Conservation (phyloP, 352 stramenopile species). For the Pythium scleroteichum region DNA sequence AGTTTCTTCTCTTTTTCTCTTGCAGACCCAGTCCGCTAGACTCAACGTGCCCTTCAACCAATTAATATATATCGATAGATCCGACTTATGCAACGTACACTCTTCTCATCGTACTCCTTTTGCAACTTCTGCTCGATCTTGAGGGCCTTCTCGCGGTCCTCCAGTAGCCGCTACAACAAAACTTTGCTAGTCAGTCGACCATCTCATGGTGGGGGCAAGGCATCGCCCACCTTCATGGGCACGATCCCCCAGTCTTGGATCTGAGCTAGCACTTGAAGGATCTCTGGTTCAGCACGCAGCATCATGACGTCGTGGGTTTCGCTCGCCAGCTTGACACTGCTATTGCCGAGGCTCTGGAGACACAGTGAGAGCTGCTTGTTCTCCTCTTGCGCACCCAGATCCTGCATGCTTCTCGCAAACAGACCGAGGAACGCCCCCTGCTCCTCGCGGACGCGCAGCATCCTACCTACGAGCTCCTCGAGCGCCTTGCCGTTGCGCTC, state of each 20-base stretch:
- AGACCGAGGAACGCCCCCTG: slow-evolving; percentile 57
- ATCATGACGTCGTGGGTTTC: slow-evolving; percentile 83
- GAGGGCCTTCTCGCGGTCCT: slow-evolving; percentile 79
- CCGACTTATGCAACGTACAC: slow-evolving; percentile 21
- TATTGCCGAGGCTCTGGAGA: slow-evolving; percentile 47
- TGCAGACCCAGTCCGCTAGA: slow-evolving; percentile 36
- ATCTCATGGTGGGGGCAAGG: too few species aligned
- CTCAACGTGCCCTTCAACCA: too few species aligned
- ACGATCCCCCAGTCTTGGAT: slow-evolving; percentile 85
- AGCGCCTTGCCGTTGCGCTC: slow-evolving; percentile 75
- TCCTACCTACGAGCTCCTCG: slow-evolving; percentile 71
- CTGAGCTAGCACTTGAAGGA: slow-evolving; percentile 67
- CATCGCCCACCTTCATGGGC: slow-evolving; percentile 65
- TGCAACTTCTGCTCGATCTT: slow-evolving; percentile 80
- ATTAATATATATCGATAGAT: too few species aligned
- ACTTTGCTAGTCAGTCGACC: too few species aligned
- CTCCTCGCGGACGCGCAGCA: slow-evolving; percentile 64
- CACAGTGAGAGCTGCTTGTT: slow-evolving; percentile 44
- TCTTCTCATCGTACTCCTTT: slow-evolving; percentile 73
- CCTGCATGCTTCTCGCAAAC: slow-evolving; percentile 61
- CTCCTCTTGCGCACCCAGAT: slow-evolving; percentile 68
- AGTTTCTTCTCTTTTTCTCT: slow-evolving; percentile 84
- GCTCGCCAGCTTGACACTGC: slow-evolving; percentile 47
- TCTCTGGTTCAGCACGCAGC: slow-evolving; percentile 61
- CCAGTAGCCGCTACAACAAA: slow-evolving; percentile 52